phyloP scores from a whole-genome alignment of 257 asterid genomes.

The Plantago elongata region DNA sequence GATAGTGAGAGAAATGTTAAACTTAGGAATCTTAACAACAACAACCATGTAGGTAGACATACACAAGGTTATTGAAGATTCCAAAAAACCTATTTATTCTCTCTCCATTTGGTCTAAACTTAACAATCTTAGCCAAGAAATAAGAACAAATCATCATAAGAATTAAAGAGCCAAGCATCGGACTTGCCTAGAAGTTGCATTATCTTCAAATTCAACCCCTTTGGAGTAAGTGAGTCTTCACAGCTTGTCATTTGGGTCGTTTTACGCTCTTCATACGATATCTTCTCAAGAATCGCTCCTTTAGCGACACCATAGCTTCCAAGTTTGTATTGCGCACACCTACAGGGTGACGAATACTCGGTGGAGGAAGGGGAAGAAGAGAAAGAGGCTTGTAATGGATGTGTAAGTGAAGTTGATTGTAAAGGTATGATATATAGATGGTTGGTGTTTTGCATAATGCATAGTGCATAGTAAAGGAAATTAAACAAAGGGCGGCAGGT shows the following conservation, averaged over 20 bases:
- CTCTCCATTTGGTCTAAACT: constrained; percentile 21
- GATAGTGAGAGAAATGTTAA: neutral
- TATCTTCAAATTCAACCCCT: constrained; percentile 31
- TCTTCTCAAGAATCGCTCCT: constrained; percentile 1
- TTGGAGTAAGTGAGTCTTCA: constrained; percentile 22
- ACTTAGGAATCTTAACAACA: neutral
- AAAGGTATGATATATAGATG: neutral
- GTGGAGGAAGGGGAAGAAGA: neutral
- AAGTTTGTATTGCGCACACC: neutral
- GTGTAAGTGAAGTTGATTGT: neutral
- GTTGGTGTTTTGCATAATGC: constrained; percentile 19
- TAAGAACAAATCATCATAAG: neutral
- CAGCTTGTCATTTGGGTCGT: constrained; percentile 11
- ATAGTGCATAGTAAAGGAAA: constrained; percentile 35
- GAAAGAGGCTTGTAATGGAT: constrained; percentile 14
- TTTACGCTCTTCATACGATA: constrained; percentile 11
- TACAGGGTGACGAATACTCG: too few relatives aligned
- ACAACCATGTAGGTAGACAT: neutral
- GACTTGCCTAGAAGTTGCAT: constrained; percentile 68
- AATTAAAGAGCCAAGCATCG: constrained; percentile 53
- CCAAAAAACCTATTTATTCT: constrained; percentile 24
- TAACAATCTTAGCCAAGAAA: constrained; percentile 7
- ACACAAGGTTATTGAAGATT: constrained; percentile 10
- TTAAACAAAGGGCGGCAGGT: constrained; percentile 30
- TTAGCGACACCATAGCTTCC: neutral